Conservation (phyloP, 2,329 filamentous ascomycete genomes). For the Pseudogymnoascus sp. region DNA sequence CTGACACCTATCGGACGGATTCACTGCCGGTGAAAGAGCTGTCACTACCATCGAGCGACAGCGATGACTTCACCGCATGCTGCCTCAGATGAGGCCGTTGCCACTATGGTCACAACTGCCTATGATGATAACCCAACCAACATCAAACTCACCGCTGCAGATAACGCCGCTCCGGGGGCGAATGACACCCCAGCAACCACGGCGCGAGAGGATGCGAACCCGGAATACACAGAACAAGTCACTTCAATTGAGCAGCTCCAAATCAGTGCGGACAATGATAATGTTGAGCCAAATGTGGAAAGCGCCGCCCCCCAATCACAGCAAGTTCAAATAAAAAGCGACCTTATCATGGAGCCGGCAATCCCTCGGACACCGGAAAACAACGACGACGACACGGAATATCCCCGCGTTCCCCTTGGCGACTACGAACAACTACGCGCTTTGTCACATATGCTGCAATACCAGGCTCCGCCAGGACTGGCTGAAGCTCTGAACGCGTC, state of each 20-base stretch:
- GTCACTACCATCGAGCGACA: conserved; percentile 24
- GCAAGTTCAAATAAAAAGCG: neutral
- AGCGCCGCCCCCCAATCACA: neutral
- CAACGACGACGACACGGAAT: conserved; percentile 5
- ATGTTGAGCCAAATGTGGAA: neutral
- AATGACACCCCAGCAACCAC: neutral
- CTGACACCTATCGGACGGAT: conserved; percentile 11
- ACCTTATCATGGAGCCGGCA: conserved; percentile 9
- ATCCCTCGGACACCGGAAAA: conserved; percentile 8
- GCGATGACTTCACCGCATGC: conserved; percentile 30
- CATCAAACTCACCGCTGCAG: conserved; percentile 14
- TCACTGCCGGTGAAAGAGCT: conserved; percentile 28
- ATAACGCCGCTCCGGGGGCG: conserved; percentile 9
- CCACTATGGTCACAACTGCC: conserved; percentile 15
- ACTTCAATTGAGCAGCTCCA: conserved; percentile 10
- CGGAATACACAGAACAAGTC: neutral
- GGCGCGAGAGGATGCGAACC: conserved; percentile 9
- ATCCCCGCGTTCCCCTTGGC: neutral
- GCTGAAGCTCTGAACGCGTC: conserved; percentile 1
- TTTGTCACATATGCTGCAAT: conserved; percentile 6
- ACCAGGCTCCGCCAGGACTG: neutral
- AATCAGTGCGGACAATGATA: neutral
- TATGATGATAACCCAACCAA: conserved; percentile 12
- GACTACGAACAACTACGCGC: conserved; percentile 2
- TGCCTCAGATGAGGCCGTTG: conserved; percentile 15